Evolutionary conservation across 2,329 filamentous ascomycete species (phyloP), one percentile per base, ranked within the genome.

Genomic region (Scytalidium sp.): DNA sequence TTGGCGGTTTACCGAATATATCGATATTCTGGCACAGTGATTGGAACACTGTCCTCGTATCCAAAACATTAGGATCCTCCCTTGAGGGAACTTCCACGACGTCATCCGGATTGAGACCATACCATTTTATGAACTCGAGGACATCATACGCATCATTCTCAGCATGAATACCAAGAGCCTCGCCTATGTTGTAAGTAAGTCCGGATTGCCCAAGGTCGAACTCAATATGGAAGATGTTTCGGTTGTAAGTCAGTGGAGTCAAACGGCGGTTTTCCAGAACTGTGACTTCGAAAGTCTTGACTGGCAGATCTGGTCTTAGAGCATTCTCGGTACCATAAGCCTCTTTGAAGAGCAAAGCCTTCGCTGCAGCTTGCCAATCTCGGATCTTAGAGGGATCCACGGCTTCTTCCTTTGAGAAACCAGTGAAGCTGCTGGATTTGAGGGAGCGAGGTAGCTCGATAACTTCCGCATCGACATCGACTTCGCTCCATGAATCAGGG

Each of bases 201-300:
- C 92, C 93, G 27, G 93, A 96, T 63, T 86, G 73, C 53, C 93
- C 93, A 20, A 99, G 83, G 65, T 97, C 94, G 64, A 99, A 99
- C 72, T 99, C 94, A 55, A 99, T 97, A 75, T 99, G 94, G 86
- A 99, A 99, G 71, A 99, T 97, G 79, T 99, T 97, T 61, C 94
- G 90, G 70, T 97, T 92, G 67, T 99, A 99, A 25, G 85, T 87
- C 20, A 72, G 63, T 3, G 94, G 94, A 0, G 94, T 99, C 49
- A 99, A 81, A 56, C 94, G 85, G 54, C 94, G 89, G 74, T 96
- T 97, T 76, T 97, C 94, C 76, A 95, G 90, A 70, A 99, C 92
- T 48, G 84, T 87, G 47, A 97, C 87, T 40, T 90, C 89, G 62
- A 81, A 85, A 2, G 93, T 97, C 80, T 93, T 91, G 64, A 90